Percentiles rank a stretch among this genome's conserved stretches.
phyloP scores from a whole-genome alignment of 1,284 basidiomycete species.

The Prillingera fragicola region DNA sequence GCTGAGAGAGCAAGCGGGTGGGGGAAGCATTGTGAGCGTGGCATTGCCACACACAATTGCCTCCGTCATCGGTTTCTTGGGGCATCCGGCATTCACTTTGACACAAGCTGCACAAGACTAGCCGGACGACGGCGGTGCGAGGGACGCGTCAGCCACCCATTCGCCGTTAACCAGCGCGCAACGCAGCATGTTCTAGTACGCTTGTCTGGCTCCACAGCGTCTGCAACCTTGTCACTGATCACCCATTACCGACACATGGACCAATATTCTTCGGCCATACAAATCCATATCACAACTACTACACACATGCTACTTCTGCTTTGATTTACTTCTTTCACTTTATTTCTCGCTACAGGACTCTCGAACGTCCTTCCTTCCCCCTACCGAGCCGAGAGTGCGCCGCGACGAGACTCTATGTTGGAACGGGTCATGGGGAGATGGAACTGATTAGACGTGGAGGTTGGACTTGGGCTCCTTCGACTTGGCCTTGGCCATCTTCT shows the following conservation, averaged over 20 bases:
- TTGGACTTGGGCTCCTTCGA: conserved; percentile 30
- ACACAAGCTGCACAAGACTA: too few species aligned
- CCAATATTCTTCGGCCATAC: neutral
- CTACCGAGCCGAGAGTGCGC: neutral
- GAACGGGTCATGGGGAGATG: neutral
- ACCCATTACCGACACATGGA: neutral
- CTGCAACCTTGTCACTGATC: too few species aligned
- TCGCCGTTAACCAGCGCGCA: too few species aligned
- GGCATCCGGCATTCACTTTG: too few species aligned
- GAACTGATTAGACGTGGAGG: conserved; percentile 22
- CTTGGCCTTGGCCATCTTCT: conserved; percentile 41
- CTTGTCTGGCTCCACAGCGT: too few species aligned
- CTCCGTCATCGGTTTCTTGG: too few species aligned
- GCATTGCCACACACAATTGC: too few species aligned
- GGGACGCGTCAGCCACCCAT: neutral
- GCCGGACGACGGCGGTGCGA: neutral
- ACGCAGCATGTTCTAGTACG: too few species aligned
- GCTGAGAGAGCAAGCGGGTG: too few species aligned
- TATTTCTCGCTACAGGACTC: neutral
- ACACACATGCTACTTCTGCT: neutral
- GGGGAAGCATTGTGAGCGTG: too few species aligned
- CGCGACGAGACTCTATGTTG: conserved; percentile 10
- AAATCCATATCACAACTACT: neutral
- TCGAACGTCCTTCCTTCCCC: neutral
- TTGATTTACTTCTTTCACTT: neutral